Evolutionary conservation across 2,329 filamentous ascomycete genomes (phyloP).

Genomic region (Clarireedia hainanense): DNA sequence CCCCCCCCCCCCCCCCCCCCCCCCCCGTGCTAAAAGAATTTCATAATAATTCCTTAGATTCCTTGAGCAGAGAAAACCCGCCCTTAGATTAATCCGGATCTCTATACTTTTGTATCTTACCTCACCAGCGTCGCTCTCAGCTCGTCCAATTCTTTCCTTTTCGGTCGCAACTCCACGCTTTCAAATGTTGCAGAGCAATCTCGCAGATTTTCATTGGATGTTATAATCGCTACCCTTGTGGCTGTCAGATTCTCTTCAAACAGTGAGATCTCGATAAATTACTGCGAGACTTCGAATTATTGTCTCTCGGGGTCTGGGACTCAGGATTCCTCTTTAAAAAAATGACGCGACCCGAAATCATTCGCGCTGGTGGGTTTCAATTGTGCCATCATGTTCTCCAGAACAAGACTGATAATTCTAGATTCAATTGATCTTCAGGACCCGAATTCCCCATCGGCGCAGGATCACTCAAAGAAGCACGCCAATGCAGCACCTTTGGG

Average conservation of each 20-base stretch:
- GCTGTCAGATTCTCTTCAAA: constrained; percentile 4
- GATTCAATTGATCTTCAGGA: constrained; percentile 95
- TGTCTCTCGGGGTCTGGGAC: constrained; percentile 2
- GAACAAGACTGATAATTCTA: constrained; percentile 33
- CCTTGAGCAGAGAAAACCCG: background rate
- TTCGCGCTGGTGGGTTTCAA: constrained; percentile 42
- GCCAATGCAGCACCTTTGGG: constrained; percentile 42
- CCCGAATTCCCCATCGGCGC: constrained; percentile 70
- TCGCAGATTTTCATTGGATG: constrained; percentile 9
- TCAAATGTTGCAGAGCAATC: constrained; percentile 8
- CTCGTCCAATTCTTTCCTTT: constrained; percentile 1
- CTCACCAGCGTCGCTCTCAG: background rate
- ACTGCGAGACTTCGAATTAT: background rate
- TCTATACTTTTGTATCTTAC: constrained; percentile 2
- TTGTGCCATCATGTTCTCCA: background rate
- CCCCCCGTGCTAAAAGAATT: constrained; percentile 1
- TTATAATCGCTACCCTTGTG: constrained; percentile 8
- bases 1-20: background rate
- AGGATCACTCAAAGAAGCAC: constrained; percentile 63
- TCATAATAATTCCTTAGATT: background rate
- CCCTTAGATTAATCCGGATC: background rate
- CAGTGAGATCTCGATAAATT: background rate
- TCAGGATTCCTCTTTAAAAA: background rate
- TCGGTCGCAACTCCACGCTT: background rate
- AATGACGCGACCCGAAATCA: constrained; percentile 49